Base-by-base conservation (phyloP, 345 rosid genomes). In the Passiflora organensis region DNA sequence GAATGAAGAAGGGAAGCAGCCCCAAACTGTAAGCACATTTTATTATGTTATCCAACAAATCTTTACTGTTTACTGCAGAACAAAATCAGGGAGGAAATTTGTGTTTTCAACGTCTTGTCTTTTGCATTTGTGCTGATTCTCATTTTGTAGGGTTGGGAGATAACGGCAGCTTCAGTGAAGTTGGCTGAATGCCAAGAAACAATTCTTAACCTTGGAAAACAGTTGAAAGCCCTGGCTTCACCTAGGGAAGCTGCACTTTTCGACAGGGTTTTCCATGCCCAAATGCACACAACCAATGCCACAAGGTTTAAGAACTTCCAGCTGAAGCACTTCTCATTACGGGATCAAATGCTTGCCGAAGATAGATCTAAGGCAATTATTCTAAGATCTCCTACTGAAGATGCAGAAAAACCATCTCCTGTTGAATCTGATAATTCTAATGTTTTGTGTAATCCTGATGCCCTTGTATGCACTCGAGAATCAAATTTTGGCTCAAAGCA, bases 171-270 rank as follows among this genome's bases (percentile, higher is more conserved):
- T 49, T 80, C 86, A n/a, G 79, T 75, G 43, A 86, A 84, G 79
- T 63, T 89, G 65, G 89, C 94, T 37, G 96, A 84, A 75, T 89
- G 95, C 66, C 94, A 85, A 77, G 95, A 89, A 37, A 86, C 96
- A 39, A 82, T 86, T 48, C 67, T 81, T 51, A 80, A 79, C 72
- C 72, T 86, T 19, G 80, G 91, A 53, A 93, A 75, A 58, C 94
- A 93, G 66, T 68, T 88, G 20, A 93, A 82, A 80, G 94, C 89
- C 9, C 61, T 83, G 61, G 77, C 82, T 43, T 64, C 85, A 20
- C 83, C 80, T 15, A 63, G 73, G 24, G 85, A 81, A 58, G 71
- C 65, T 14, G 80, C 67, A 28, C 49, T 70, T 16, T 63, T 72
- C 3, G 77, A 78, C 70, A 72, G 60, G 50, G 85, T 76, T 38